Conservation (phyloP, 345 rosid species). For the Durio zibethinus region DNA sequence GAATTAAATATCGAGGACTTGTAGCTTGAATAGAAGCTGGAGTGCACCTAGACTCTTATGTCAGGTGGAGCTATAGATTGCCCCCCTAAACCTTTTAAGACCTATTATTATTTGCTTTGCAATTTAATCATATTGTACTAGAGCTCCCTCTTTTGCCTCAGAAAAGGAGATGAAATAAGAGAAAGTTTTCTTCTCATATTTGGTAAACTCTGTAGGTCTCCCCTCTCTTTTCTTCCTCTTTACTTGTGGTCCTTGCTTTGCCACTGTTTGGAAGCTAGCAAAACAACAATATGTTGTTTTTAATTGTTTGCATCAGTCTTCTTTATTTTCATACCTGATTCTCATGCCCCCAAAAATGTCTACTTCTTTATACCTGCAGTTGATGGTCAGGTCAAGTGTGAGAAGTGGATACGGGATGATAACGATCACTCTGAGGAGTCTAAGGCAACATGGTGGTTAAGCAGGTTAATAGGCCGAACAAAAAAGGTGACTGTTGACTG, state of each 20-base stretch:
- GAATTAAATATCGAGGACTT: background rate
- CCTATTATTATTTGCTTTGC: background rate
- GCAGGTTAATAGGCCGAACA: constrained; percentile 59
- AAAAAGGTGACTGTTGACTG: constrained; percentile 69
- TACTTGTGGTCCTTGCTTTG: background rate
- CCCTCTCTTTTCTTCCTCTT: background rate
- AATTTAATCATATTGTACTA: background rate
- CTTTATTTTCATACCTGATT: background rate
- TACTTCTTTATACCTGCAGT: constrained; percentile 48
- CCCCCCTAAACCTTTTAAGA: background rate
- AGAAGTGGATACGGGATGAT: constrained; percentile 90
- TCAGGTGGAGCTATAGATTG: background rate
- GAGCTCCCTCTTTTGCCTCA: background rate
- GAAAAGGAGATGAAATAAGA: background rate
- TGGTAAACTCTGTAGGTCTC: background rate
- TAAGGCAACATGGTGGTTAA: constrained; percentile 83
- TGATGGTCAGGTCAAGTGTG: constrained; percentile 82
- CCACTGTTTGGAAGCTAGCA: background rate
- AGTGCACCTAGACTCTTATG: background rate
- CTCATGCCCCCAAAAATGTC: background rate
- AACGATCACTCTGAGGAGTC: constrained; percentile 57
- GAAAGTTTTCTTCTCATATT: background rate
- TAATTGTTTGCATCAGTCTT: background rate
- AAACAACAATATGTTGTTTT: background rate
- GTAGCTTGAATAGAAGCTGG: background rate